Evolutionary conservation across 2,329 filamentous ascomycete species (phyloP), one percentile per base, ranked within the genome.

Genomic region (Dactylellina haptotyla): DNA sequence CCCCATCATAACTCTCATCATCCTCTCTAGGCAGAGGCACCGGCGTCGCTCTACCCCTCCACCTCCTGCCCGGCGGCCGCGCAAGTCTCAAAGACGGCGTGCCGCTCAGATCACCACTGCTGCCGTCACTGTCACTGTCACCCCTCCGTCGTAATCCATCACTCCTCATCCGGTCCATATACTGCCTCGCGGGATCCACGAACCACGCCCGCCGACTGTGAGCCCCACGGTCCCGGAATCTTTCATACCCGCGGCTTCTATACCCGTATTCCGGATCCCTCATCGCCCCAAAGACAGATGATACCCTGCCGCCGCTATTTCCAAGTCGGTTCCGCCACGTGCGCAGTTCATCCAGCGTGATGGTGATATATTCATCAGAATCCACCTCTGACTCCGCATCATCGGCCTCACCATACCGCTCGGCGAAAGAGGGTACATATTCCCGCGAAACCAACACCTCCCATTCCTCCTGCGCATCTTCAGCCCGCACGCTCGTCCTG

Each of bases 341-440:
- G 10, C 20, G 3, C 3, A 59, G 4, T 3, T 62, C 28, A 0
- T 45, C 8, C 14, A 45, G 4, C 3, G 30, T 32, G 4, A 64
- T 14, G 12, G 59, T 64, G 16, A 56, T 9, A 16, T 64, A 64
- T 20, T 64, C 59, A 34, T 56, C 34, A 23, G 43, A 32, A 46
- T 64, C 59, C 4, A 56, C 16, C 8, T 64, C 59, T 1, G 46
- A 54, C 6, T 34, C 48, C n/a, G 45, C 59, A 12, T 34, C 16
- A 14, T 37, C 25, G 18, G 32, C 45, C 5, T 56, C 16, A 10
- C 20, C 25, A 46, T 1, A 10, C 25, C n/a, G n/a, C n/a, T n/a
- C n/a, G n/a, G n/a, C n/a, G n/a, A n/a, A n/a, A n/a, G n/a, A n/a
- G n/a, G n/a, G n/a, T n/a, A 25, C 25, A 1, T 18, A 9, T 30